Evolutionary conservation across 805 yeast species (phyloP).

Genomic region (Hanseniaspora mollemarum): DNA sequence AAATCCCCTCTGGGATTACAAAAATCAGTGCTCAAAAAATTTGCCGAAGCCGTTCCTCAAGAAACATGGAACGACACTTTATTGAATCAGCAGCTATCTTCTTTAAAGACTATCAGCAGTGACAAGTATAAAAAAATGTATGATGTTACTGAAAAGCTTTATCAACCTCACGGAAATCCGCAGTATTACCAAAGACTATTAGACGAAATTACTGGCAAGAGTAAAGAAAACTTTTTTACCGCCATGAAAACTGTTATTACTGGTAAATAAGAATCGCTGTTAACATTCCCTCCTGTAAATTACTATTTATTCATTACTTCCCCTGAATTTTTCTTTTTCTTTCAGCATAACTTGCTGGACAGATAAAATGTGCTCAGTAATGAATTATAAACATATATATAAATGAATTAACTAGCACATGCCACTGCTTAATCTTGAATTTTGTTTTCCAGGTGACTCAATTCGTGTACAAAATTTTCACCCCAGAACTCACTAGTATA

Average conservation of each 20-base stretch:
- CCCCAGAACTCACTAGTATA: conserved; percentile 98
- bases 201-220: conserved; percentile 59
- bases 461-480: conserved; percentile 82
- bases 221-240: conserved; percentile 50
- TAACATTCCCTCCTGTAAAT: neutral
- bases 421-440: conserved; percentile 15
- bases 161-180: conserved; percentile 78
- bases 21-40: conserved; percentile 37
- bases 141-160: conserved; percentile 51
- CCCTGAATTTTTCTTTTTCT: conserved; percentile 18
- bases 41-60: conserved; percentile 35
- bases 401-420: no score
- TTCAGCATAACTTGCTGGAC: no score
- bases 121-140: conserved; percentile 57
- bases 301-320: neutral
- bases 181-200: conserved; percentile 59
- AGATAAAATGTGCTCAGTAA: no score
- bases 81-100: conserved; percentile 42
- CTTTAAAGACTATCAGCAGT: conserved; percentile 45
- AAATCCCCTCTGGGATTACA: conserved; percentile 35
- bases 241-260: conserved; percentile 66
- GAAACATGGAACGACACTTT: conserved; percentile 42
- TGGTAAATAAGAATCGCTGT: conserved; percentile 50
- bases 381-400: no score
- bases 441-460: conserved; percentile 36